Evolutionary conservation across 192 early-diverging fungal species (phyloP), one percentile per base, ranked within the genome.

Genomic region (Backusella australiensis): DNA sequence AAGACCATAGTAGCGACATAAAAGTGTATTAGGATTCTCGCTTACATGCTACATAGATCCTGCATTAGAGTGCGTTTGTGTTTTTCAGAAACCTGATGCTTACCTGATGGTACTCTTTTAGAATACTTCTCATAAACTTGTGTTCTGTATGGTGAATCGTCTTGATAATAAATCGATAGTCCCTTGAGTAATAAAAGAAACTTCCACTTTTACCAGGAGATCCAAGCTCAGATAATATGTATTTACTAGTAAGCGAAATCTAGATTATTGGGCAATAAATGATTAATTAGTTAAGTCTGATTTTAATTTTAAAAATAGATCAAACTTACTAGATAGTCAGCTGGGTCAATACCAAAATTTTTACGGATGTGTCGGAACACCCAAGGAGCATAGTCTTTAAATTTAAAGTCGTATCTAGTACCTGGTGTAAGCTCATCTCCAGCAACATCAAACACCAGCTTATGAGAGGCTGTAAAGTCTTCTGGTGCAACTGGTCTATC

Each of bases 121-220:
- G 85, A 53, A 98, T 94, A 42, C 90, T 88, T 36, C 92, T 89
- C 89, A 98, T 90, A 77, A 96, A 96, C 83, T 96, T 96, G 87
- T 99, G 97, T 81, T 99, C 97, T 3, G 93, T 89, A 79, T 95
- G 93, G 80, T 97, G 95, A 70, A 99, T 96, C 8, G 98, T 99
- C 79, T 99, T 99, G 89, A 99, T 99, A 80, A 99, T 99, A 82
- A 96, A 99, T 19, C 96, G 91, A 85, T 97, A 98, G 86, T 99
- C 98, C 76, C 94, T 91, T 29, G 96, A 97, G 84, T 95, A 99
- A 87, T 98, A 99, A 81, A 99, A 99, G 87, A 98, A 99, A 71
- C 90, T 93, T 34, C 97, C 97, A 74, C 92, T 95, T 83, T 98
- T 99, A 46, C 98, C 98, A 29, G 98, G 93, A 49, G 95, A 97